These are phyloP conservation scores for Acanthamoeba triangularis DNA, from an alignment of 208 protist species.

Conservation along the genomic window DNA sequence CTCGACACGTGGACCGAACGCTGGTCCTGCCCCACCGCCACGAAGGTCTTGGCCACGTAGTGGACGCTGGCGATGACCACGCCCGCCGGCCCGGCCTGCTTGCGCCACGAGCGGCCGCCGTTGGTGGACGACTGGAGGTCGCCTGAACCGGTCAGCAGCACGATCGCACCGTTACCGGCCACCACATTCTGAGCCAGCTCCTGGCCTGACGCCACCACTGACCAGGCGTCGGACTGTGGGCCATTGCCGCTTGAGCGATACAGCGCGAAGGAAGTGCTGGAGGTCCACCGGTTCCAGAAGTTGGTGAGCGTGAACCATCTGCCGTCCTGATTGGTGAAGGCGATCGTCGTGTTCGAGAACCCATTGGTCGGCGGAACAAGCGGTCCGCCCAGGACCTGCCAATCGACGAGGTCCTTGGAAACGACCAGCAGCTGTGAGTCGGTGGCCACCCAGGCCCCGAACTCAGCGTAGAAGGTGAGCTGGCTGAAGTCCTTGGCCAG, in stretches of 20 bases:
- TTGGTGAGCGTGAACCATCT: neutral
- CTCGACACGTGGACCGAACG: neutral
- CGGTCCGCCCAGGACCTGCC: neutral
- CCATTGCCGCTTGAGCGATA: neutral
- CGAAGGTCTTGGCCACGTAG: neutral
- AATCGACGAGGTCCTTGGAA: neutral
- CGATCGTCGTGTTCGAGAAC: neutral
- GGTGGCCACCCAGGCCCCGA: neutral
- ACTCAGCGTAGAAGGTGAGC: neutral
- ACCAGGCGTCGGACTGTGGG: neutral
- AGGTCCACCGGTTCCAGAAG: neutral
- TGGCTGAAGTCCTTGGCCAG: neutral
- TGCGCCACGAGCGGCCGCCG: neutral
- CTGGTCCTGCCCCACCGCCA: neutral
- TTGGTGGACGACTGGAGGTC: neutral
- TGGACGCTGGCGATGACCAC: neutral
- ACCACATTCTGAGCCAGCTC: neutral
- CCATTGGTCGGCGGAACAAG: neutral
- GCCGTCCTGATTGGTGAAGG: neutral
- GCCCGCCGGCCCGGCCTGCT: neutral
- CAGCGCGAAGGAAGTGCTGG: neutral
- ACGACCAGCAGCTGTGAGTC: neutral
- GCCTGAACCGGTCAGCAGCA: neutral
- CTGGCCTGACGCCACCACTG: neutral
- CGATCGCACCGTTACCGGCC: neutral